These are phyloP conservation scores for Leccinum longicurvipes DNA, from an alignment of 768 basidiomycete species.

Conservation along the genomic window DNA sequence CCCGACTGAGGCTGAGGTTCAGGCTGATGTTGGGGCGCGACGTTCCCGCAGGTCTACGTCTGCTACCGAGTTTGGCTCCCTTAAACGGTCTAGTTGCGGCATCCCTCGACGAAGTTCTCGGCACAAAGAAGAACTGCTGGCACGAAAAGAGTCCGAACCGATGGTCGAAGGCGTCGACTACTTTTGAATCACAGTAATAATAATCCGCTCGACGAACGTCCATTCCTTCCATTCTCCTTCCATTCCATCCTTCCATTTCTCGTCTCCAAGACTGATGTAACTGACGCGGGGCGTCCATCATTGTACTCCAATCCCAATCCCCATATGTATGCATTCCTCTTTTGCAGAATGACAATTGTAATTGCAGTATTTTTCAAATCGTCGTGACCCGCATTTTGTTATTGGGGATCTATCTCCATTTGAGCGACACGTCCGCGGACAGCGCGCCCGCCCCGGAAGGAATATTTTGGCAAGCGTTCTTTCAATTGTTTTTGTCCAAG, in stretches of 20 bases:
- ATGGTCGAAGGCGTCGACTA: slow-evolving; percentile 34
- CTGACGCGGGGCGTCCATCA: neutral
- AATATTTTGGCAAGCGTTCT: neutral
- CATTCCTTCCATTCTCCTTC: neutral
- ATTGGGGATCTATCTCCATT: slow-evolving; percentile 6
- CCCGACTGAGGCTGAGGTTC: neutral
- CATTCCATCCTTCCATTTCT: neutral
- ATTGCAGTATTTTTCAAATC: neutral
- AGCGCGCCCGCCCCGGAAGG: neutral
- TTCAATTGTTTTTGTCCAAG: neutral
- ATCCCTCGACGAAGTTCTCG: slow-evolving; percentile 2
- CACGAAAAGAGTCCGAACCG: neutral
- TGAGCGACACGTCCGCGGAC: neutral
- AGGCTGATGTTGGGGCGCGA: too few species aligned
- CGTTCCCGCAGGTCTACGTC: slow-evolving; percentile 5
- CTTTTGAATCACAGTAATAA: slow-evolving; percentile 18
- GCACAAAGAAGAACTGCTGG: neutral
- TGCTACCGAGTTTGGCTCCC: neutral
- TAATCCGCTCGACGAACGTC: slow-evolving; percentile 17
- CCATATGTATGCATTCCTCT: slow-evolving; percentile 4
- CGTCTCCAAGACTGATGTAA: neutral
- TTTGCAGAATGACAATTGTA: neutral
- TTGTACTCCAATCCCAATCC: neutral
- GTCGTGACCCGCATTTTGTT: neutral
- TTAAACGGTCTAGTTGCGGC: slow-evolving; percentile 3